Evolutionary conservation across 2,329 filamentous ascomycete genomes (phyloP).

Genomic region (Cladobotryum protrusum): DNA sequence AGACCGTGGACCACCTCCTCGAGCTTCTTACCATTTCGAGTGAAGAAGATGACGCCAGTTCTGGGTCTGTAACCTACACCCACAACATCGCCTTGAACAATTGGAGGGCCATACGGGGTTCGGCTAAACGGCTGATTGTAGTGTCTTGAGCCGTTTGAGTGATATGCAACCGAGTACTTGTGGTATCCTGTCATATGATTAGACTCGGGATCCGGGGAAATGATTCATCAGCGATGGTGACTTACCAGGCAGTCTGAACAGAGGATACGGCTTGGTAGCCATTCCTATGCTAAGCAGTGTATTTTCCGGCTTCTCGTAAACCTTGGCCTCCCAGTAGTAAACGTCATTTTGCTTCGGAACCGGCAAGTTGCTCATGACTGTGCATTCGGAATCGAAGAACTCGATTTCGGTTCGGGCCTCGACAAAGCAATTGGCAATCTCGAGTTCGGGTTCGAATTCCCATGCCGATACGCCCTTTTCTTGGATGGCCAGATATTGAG

Average conservation of each 20-base stretch:
- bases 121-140: conserved; percentile 87
- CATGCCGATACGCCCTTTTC: conserved; percentile 99
- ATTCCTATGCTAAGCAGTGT: conserved; percentile 87
- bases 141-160: conserved; percentile 78
- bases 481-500: conserved; percentile 95
- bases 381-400: conserved; percentile 97
- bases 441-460: conserved; percentile 98
- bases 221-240: neutral
- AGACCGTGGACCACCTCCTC: conserved; percentile 91
- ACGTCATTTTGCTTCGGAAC: conserved; percentile 99
- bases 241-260: conserved; percentile 89
- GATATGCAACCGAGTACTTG: conserved; percentile 86
- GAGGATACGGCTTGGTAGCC: conserved; percentile 92
- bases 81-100: conserved; percentile 90
- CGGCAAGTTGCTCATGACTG: conserved; percentile 91
- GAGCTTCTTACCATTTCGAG: conserved; percentile 92
- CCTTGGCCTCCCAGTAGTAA: conserved; percentile 99
- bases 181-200: conserved; percentile 58
- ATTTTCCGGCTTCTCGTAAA: conserved; percentile 92
- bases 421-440: conserved; percentile 98
- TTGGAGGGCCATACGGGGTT: conserved; percentile 74
- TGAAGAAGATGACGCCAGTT: conserved; percentile 95
- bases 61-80: conserved; percentile 92
- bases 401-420: conserved; percentile 95
- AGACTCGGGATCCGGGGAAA: neutral